phyloP scores from a whole-genome alignment of 139 green algal species.

The Desmodesmus armatus region DNA sequence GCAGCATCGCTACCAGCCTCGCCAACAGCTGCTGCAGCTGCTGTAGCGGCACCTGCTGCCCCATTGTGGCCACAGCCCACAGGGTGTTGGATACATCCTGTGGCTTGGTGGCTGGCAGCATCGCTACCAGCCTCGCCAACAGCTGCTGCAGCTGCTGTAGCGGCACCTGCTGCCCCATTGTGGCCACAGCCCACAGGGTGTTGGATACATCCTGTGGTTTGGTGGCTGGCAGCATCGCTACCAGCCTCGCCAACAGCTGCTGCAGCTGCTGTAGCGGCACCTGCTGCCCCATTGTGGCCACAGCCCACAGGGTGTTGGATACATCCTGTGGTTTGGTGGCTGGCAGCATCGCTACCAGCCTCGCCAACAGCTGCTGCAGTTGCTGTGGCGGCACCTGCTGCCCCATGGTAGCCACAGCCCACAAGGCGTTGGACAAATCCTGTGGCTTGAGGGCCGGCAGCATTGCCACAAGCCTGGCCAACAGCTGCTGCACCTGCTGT shows the following conservation, averaged over 20 bases:
- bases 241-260: background rate
- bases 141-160: too few relatives aligned
- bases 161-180: too few relatives aligned
- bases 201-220: too few relatives aligned
- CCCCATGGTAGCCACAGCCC: background rate
- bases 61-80: too few relatives aligned
- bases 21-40: too few relatives aligned
- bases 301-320: background rate
- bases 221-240: too few relatives aligned
- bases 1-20: too few relatives aligned
- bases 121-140: too few relatives aligned
- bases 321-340: background rate
- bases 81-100: too few relatives aligned
- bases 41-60: too few relatives aligned
- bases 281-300: background rate
- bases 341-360: background rate
- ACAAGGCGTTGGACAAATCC: background rate
- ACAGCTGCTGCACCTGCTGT: background rate
- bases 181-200: too few relatives aligned
- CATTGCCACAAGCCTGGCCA: background rate
- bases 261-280: background rate
- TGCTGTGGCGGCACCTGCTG: background rate
- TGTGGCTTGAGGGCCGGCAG: background rate
- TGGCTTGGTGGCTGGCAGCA: too few relatives aligned
- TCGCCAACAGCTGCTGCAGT: background rate